Evolutionary conservation across 495 filamentous ascomycete species (phyloP).

Genomic region (Barbatosphaeria neglecta): DNA sequence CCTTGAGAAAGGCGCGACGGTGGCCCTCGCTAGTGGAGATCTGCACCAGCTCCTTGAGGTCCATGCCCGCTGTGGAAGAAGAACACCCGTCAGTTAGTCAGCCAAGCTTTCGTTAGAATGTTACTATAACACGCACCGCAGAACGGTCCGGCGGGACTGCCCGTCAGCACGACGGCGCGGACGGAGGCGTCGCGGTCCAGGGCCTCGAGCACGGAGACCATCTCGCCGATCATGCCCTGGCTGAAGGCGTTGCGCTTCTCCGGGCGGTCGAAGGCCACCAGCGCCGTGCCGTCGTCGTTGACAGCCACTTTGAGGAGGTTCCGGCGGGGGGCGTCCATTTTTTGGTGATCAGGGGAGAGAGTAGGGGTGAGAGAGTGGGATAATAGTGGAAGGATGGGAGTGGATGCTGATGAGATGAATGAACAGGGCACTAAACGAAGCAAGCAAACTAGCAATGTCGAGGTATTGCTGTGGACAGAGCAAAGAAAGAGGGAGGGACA

Average conservation of each 20-base stretch:
- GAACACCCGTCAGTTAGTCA: too few relatives aligned
- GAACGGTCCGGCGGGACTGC: conserved; percentile 16
- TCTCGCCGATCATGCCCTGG: conserved; percentile 14
- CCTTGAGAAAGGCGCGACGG: conserved; percentile 19
- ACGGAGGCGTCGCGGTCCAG: conserved; percentile 13
- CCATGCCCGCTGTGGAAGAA: conserved; percentile 29
- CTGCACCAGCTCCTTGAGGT: conserved; percentile 22
- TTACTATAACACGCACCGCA: conserved; percentile 24
- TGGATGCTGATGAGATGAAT: too few relatives aligned
- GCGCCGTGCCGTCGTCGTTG: conserved; percentile 6
- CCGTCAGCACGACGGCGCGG: conserved; percentile 23
- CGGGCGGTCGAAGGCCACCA: conserved; percentile 24
- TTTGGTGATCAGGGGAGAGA: neutral
- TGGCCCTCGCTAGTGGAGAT: conserved; percentile 18
- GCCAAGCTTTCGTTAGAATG: too few relatives aligned
- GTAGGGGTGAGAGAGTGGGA: neutral
- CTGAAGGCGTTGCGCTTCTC: conserved; percentile 28
- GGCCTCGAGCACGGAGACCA: conserved; percentile 10
- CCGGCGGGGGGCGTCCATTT: neutral
- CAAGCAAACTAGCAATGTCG: too few relatives aligned
- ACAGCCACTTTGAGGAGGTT: neutral
- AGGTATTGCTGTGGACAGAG: too few relatives aligned
- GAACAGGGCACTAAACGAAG: too few relatives aligned
- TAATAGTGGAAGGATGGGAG: neutral
- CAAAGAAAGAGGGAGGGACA: too few relatives aligned